Percentiles rank a stretch among this genome's conserved stretches.
phyloP scores from a whole-genome alignment of 1,284 basidiomycete genomes.

The Cryptococcus maquisensis region DNA sequence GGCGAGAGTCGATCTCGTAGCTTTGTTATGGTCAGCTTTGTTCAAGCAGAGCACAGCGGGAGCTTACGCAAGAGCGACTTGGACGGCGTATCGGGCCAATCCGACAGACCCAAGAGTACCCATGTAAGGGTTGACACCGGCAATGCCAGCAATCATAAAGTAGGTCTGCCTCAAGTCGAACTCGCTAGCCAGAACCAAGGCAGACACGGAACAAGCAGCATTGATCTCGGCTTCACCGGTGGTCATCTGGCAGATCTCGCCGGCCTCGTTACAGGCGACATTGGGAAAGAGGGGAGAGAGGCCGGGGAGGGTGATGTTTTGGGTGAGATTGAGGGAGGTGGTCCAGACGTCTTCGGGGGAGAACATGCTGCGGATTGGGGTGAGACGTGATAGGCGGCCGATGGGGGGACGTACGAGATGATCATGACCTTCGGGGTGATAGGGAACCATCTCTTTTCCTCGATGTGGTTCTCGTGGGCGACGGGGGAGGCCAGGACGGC shows the following conservation, averaged over 20 bases:
- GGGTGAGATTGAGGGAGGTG: slow-evolving; percentile 33
- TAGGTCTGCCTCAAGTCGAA: slow-evolving; percentile 54
- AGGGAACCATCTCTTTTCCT: slow-evolving; percentile 14
- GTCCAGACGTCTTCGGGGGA: slow-evolving; percentile 46
- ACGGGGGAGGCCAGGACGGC: slow-evolving; percentile 4
- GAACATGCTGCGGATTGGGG: slow-evolving; percentile 31
- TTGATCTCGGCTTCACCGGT: slow-evolving; percentile 53
- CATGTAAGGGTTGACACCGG: slow-evolving; percentile 51
- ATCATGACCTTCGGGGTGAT: slow-evolving; percentile 37
- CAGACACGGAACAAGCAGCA: slow-evolving; percentile 50
- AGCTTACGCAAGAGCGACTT: slow-evolving; percentile 49
- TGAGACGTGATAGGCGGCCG: background rate
- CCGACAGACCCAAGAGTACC: slow-evolving; percentile 52
- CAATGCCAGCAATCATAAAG: slow-evolving; percentile 53
- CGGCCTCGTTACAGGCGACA: slow-evolving; percentile 49
- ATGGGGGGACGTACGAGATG: slow-evolving; percentile 17
- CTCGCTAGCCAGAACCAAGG: slow-evolving; percentile 44
- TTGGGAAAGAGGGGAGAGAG: slow-evolving; percentile 52
- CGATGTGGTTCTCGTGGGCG: background rate
- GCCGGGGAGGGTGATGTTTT: slow-evolving; percentile 51
- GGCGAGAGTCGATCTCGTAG: slow-evolving; percentile 53
- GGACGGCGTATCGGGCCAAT: slow-evolving; percentile 53
- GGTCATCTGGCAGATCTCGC: slow-evolving; percentile 49
- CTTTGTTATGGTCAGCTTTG: background rate
- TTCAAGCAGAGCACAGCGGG: background rate